Evolutionary conservation across 129 eudicot genomes (phyloP), one percentile per base, ranked within the genome.

Genomic region (Centella asiatica): DNA sequence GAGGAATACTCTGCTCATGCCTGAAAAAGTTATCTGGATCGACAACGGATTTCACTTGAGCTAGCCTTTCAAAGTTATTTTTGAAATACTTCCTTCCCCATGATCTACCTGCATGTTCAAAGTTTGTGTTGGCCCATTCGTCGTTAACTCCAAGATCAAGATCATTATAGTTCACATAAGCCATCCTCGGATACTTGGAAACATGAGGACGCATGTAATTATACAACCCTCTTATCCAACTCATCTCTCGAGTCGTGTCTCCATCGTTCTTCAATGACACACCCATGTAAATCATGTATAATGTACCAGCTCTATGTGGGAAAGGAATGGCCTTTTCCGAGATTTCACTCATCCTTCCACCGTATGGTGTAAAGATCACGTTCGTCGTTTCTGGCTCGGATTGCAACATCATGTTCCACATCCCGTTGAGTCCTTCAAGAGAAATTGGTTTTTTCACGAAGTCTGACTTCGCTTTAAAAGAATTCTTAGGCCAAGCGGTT

Each of bases 331-430:
- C 18, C 0, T 68, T 48, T 14, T 66, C 23, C 40, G 64, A 36
- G 3, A 66, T 73, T 24, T 66, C 63, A 2, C 58, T 51, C 77
- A 73, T 73, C 51, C 26, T 49, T 17, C 77, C 77, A 12, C 77
- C 77, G 17, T 73, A 64, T 18, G 72, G 72, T 34, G 67, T 69
- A 62, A 57, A 57, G 12, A 56, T n/a, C 0, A 51, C 13, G 4
- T 22, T 57, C 26, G 62, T 57, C 39, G 46, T 40, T 37, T 50
- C 62, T 1, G 47, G 45, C 5, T 60, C 77, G 6, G 17, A 47
- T 48, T 26, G 44, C 20, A 50, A 46, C 13, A 56, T 27, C 53
- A 57, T 49, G 14, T 59, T 24, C 77, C 77, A 73, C 66, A 73
- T 66, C 25, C 62, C 57, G 1, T 50, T 31, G 48, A 66, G 44